Base-by-base conservation (phyloP, 2,329 filamentous ascomycete species). In the Coniochaeta ligniaria region DNA sequence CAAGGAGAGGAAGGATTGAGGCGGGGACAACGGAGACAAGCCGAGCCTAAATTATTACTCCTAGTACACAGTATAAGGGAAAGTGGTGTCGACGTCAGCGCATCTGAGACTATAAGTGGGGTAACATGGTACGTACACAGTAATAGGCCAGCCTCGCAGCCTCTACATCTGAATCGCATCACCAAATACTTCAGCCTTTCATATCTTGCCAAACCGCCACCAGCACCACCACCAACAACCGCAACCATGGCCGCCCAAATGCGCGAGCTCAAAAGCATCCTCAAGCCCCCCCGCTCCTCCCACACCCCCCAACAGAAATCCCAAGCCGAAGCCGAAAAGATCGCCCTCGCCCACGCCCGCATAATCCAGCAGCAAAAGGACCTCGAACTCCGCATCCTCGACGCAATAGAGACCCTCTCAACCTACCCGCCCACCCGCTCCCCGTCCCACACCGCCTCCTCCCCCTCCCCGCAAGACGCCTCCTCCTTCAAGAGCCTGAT, bases 291-390 rank as follows among this genome's bases (percentile, higher is more conserved):
- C 79, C 64, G 67, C 63, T 68, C 50, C 64, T 64, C 28, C 60
- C 66, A 16, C 61, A 57, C 57, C 45, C 74, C 77, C 76, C 60
- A 76, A 75, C 45, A 79, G 80, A 70, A 75, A 72, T 57, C 57
- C 63, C 69, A 63, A 65, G 67, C 62, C 70, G 77, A 77, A 68
- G 80, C 77, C 60, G 79, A 78, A 62, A 83, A 88, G 62, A 82
- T 91, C 60, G 94, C 92, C 57, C 76, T 95, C 62, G 85, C 92
- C 69, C 92, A 97, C 78, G 94, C 94, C 47, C 83, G 83, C 66
- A 84, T 91, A 60, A 86, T 97, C 58, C 90, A 96, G 74, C 82
- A 91, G 66, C 90, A 90, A 69, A 96, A 94, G 73, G 85, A 90
- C 57, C 81, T 90, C 65, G 89, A 96, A 75, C 77, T 83, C 43